Conservation (phyloP, 2,329 filamentous ascomycete species). For the Stylonectria norvegica region DNA sequence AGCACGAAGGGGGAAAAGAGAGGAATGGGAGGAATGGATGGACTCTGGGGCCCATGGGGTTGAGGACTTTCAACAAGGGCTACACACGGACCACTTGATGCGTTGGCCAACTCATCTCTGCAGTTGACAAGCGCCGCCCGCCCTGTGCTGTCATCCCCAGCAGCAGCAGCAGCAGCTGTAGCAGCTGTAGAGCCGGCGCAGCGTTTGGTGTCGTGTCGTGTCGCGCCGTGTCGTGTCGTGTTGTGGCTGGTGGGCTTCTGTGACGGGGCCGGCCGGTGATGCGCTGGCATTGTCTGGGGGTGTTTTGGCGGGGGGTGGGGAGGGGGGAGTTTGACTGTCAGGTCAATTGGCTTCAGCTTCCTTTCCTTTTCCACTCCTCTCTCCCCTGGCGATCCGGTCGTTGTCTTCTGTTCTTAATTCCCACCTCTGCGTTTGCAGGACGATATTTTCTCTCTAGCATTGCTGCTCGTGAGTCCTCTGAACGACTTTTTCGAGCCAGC, state of each 20-base stretch:
- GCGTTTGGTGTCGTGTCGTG: conserved; percentile 9
- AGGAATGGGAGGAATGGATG: conserved; percentile 12
- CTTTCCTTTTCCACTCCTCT: conserved; percentile 7
- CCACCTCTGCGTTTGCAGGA: no score
- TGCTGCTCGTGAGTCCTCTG: no score
- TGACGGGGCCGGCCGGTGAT: conserved; percentile 2
- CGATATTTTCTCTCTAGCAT: no score
- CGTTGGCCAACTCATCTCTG: conserved; percentile 42
- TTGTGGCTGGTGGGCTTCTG: conserved; percentile 1
- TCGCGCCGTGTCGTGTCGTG: no score
- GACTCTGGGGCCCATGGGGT: conserved; percentile 22
- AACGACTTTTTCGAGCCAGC: no score
- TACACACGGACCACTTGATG: conserved; percentile 43
- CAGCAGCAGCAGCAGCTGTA: conserved; percentile 21
- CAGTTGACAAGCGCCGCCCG: conserved; percentile 38
- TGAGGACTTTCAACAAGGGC: conserved; percentile 30
- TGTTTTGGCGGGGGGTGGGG: no score
- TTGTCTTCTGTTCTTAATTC: no score
- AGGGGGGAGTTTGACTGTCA: neutral
- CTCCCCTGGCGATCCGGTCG: neutral
- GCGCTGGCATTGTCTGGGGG: no score
- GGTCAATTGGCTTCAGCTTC: neutral
- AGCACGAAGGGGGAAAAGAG: no score
- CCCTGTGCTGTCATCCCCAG: conserved; percentile 23
- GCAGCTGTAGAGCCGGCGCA: conserved; percentile 14